Evolutionary conservation across 352 stramenopile species (phyloP).

Genomic region (Phytophthora ohioensis): DNA sequence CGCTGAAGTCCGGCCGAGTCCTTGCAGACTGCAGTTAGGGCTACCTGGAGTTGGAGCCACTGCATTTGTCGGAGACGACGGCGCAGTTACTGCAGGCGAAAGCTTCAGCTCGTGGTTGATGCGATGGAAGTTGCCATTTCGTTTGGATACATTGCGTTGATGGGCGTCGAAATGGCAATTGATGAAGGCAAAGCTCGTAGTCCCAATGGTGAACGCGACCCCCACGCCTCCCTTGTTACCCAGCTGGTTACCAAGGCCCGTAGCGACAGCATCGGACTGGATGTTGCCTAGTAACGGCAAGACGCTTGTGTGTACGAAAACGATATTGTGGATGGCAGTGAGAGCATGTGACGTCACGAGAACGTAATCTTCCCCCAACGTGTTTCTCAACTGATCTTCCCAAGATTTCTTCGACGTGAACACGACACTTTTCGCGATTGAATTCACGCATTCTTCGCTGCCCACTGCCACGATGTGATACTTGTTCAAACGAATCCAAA

Average conservation of each 20-base stretch:
- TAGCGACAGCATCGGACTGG: constrained; percentile 91
- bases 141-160: constrained; percentile 85
- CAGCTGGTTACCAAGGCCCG: constrained; percentile 94
- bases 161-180: constrained; percentile 96
- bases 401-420: constrained; percentile 92
- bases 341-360: constrained; percentile 91
- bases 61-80: constrained; percentile 26
- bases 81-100: constrained; percentile 11
- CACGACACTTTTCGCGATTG: constrained; percentile 93
- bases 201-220: constrained; percentile 83
- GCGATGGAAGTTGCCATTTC: constrained; percentile 92
- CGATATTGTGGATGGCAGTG: constrained; percentile 93
- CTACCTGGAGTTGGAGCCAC: constrained; percentile 13
- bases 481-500: constrained; percentile 78
- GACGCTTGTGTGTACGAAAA: constrained; percentile 93
- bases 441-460: constrained; percentile 95
- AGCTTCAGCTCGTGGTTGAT: constrained; percentile 84
- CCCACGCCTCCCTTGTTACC: constrained; percentile 97
- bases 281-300: constrained; percentile 88
- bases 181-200: constrained; percentile 92
- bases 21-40: constrained; percentile 20
- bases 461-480: constrained; percentile 91
- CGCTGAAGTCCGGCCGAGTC: constrained; percentile 39
- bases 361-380: constrained; percentile 87
- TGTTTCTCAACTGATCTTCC: constrained; percentile 67